Evolutionary conservation across 352 stramenopile species (phyloP), one percentile per base, ranked within the genome.

Genomic region (Pythium biforme): DNA sequence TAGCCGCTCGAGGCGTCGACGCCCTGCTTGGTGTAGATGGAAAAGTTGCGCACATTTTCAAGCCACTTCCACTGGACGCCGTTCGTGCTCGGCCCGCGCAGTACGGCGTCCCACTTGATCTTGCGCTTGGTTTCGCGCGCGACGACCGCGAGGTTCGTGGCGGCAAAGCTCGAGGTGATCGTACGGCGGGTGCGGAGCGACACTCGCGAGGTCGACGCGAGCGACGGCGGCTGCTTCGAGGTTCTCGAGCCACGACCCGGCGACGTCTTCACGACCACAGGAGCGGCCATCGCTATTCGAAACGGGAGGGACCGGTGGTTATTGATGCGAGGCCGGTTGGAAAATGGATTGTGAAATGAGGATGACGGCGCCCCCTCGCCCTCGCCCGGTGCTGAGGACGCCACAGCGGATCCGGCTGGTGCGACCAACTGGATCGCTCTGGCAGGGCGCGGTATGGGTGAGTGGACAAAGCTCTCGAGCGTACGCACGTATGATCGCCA

Each of bases 51-150:
- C 27, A 26, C 39, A 15, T 59, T 63, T 26, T 70, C 57, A 34
- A 55, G 40, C 64, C 64, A 70, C 19, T 66, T 70, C 64, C 64
- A 70, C 29, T 55, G 33, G 41, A 22, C 34, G 45, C 12, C 15
- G 14, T 26, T 17, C 23, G 52, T 7, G n/a, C 11, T 29, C 3
- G 17, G 25, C 17, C 39, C 45, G 8, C 48, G 45, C 57, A 69
- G 40, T 22, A 70, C 45, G 7, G 27, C 22, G 12, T 66, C 43
- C 64, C 64, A 71, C 29, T 57, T n/a, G 58, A 71, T 59, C 34
- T 48, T 39, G 12, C 23, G 50, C 37, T 48, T 59, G 17, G 64
- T 64, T 9, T 71, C 53, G n/a, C 43, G 34, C 4, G 64, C 64
- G 6, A 67, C 2, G 2, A n/a, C 26, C 5, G 56, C 25, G 40